phyloP scores from a whole-genome alignment of 257 asterid species.

The Solanum piurae region DNA sequence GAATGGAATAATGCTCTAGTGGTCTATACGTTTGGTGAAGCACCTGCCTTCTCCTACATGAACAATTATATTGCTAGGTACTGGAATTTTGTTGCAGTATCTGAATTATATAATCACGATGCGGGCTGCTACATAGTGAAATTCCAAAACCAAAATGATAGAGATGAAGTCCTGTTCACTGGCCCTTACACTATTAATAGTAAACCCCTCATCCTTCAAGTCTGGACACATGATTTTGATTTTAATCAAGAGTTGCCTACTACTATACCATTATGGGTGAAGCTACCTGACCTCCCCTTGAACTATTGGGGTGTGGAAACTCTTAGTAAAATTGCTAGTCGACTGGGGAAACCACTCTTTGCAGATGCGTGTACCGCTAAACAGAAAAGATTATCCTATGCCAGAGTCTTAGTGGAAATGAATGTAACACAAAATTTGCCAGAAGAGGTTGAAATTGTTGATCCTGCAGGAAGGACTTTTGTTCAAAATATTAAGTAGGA shows the following conservation, averaged over 20 bases:
- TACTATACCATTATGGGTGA: too few species aligned
- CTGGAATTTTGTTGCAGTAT: neutral
- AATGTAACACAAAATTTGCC: too few species aligned
- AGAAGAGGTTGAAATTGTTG: too few species aligned
- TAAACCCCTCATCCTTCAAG: neutral
- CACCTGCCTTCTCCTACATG: neutral
- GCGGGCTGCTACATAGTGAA: neutral
- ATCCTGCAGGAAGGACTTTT: neutral
- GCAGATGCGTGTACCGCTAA: too few species aligned
- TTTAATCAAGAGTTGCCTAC: too few species aligned
- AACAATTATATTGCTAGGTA: neutral
- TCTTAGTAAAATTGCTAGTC: too few species aligned
- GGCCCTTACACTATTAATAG: neutral
- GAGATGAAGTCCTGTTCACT: neutral
- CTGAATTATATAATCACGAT: neutral
- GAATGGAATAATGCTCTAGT: too few species aligned
- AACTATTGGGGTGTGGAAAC: too few species aligned
- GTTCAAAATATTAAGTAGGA: neutral
- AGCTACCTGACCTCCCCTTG: too few species aligned
- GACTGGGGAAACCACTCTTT: too few species aligned
- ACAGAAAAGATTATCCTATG: too few species aligned
- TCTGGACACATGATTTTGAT: neutral
- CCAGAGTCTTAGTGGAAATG: too few species aligned
- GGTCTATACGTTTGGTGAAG: neutral
- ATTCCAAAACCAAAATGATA: neutral